A percentile compares a stretch with the other conserved stretches of the same genome.
phyloP scores from a whole-genome alignment of 2,329 filamentous ascomycete species.

The Hypoxylon sp. region DNA sequence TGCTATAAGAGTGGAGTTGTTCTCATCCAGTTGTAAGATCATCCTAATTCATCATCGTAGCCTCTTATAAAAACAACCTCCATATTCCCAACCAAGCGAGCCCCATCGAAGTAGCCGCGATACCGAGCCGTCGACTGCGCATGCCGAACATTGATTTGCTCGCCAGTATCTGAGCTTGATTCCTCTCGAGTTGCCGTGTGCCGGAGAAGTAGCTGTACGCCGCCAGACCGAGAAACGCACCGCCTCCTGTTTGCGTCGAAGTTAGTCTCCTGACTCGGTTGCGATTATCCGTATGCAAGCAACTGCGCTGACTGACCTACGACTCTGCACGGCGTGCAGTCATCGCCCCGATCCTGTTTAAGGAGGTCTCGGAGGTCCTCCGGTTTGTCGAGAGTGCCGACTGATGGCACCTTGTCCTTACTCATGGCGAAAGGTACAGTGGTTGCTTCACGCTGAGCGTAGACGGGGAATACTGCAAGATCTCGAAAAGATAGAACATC shows the following conservation, averaged over 20 bases:
- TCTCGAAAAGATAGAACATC: background rate
- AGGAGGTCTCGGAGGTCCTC: conserved; percentile 73
- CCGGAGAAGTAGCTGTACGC: conserved; percentile 85
- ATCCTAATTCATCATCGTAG: background rate
- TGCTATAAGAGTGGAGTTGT: conserved; percentile 30
- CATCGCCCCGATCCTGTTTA: conserved; percentile 70
- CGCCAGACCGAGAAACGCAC: conserved; percentile 81
- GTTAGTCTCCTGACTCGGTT: conserved; percentile 6
- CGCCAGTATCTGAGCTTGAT: conserved; percentile 75
- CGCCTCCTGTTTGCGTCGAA: conserved; percentile 70
- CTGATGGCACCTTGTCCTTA: conserved; percentile 64
- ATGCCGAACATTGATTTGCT: conserved; percentile 81
- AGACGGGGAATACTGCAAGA: conserved; percentile 12
- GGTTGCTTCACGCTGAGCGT: conserved; percentile 5
- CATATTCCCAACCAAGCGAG: conserved; percentile 80
- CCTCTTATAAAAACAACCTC: conserved; percentile 70
- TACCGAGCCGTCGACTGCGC: conserved; percentile 76
- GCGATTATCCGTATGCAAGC: background rate
- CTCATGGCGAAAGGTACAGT: conserved; percentile 57
- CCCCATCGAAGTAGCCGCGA: conserved; percentile 76
- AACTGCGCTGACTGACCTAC: conserved; percentile 69
- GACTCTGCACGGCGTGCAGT: conserved; percentile 80
- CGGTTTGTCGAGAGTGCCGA: conserved; percentile 70
- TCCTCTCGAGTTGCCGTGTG: conserved; percentile 77
- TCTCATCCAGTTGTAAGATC: background rate